A percentile compares a stretch with the other conserved stretches of the same genome.
These are phyloP conservation scores for Xylaria venustula DNA, from an alignment of 495 filamentous ascomycete species.

Conservation along the genomic window DNA sequence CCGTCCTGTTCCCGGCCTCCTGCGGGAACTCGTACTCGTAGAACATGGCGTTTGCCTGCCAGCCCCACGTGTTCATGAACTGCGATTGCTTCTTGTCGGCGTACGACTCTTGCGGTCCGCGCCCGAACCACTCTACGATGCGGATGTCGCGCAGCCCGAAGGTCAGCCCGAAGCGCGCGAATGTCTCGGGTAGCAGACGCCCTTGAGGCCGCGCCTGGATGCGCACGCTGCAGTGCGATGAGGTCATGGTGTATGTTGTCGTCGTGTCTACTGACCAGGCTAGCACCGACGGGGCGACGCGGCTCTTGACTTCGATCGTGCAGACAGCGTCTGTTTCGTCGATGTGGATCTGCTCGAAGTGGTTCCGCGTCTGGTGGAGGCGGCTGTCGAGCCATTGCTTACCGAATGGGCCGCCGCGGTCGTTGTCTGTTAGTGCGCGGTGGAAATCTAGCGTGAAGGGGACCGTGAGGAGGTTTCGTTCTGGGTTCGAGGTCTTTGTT, in stretches of 20 bases:
- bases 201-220: conserved; percentile 41
- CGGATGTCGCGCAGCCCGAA: conserved; percentile 43
- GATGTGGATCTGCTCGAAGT: conserved; percentile 44
- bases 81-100: conserved; percentile 61
- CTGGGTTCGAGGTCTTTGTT: conserved; percentile 18
- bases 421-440: conserved; percentile 64
- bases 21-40: conserved; percentile 66
- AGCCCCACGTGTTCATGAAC: conserved; percentile 50
- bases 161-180: conserved; percentile 60
- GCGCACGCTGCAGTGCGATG: conserved; percentile 43
- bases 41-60: conserved; percentile 44
- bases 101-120: conserved; percentile 64
- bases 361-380: conserved; percentile 43
- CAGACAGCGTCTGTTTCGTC: conserved; percentile 27
- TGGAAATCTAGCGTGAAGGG: conserved; percentile 48
- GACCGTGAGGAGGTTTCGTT: conserved; percentile 41
- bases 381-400: conserved; percentile 40
- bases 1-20: conserved; percentile 62
- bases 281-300: conserved; percentile 58
- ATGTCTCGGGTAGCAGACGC: conserved; percentile 46
- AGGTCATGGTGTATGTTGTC: conserved; percentile 53
- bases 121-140: conserved; percentile 58
- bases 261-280: conserved; percentile 59
- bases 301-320: conserved; percentile 42
- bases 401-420: conserved; percentile 48